Conservation (phyloP, 2,329 filamentous ascomycete species). For the Escovopsis sp. region DNA sequence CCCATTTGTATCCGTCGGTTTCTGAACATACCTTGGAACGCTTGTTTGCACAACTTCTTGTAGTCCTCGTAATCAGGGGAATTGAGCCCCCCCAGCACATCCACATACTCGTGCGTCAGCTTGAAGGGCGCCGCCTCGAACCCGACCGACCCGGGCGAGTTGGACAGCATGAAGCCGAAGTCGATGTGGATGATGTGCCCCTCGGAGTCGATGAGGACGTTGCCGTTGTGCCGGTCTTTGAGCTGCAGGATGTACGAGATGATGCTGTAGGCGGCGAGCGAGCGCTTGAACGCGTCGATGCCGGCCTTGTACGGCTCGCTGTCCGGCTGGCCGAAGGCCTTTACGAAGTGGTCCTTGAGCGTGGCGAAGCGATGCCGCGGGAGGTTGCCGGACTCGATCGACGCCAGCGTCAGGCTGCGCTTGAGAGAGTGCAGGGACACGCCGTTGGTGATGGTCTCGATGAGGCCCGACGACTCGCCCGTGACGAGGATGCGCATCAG, state of each 20-base stretch:
- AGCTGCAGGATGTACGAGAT: constrained; percentile 73
- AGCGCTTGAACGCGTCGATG: constrained; percentile 64
- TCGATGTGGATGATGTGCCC: constrained; percentile 82
- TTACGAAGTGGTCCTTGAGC: constrained; percentile 66
- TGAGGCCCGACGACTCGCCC: constrained; percentile 68
- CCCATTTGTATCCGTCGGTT: too few species aligned
- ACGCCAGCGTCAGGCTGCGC: constrained; percentile 61
- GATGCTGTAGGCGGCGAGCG: constrained; percentile 73
- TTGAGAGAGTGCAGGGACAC: constrained; percentile 79
- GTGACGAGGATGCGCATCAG: constrained; percentile 77
- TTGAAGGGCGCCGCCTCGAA: constrained; percentile 83
- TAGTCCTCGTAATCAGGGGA: constrained; percentile 59
- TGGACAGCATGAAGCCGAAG: constrained; percentile 81
- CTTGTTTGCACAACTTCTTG: constrained; percentile 66
- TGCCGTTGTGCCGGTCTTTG: constrained; percentile 77
- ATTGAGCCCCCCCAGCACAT: constrained; percentile 60
- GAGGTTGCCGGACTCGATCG: constrained; percentile 57
- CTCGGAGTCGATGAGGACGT: constrained; percentile 71
- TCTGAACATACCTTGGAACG: constrained; percentile 67
- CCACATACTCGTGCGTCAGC: constrained; percentile 72
- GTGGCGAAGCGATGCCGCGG: constrained; percentile 64
- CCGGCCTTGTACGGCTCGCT: constrained; percentile 55
- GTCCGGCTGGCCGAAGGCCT: constrained; percentile 58
- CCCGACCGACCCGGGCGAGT: constrained; percentile 68
- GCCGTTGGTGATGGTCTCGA: constrained; percentile 79